Percentiles rank a stretch among this genome's conserved stretches.
These are phyloP conservation scores for Globisporangium megalacanthum DNA, from an alignment of 352 stramenopile species.

Conservation along the genomic window DNA sequence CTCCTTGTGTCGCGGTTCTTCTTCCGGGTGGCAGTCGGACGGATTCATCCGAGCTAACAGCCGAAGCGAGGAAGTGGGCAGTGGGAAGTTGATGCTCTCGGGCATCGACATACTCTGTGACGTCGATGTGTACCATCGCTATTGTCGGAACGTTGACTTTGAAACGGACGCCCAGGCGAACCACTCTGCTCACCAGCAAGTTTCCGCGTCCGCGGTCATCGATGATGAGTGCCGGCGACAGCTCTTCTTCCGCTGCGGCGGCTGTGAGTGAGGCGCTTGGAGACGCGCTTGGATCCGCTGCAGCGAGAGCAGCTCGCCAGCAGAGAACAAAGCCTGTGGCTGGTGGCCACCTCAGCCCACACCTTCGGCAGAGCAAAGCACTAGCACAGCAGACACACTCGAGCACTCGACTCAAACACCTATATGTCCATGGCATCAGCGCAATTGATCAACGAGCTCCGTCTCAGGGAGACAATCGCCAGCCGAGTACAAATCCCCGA, in stretches of 20 bases:
- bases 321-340: neutral
- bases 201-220: neutral
- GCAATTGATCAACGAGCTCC: neutral
- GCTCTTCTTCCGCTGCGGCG: constrained; percentile 16
- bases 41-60: neutral
- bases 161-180: neutral
- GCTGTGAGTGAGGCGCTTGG: constrained; percentile 40
- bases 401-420: neutral
- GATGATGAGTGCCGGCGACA: neutral
- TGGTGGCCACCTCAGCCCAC: neutral
- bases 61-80: too few relatives aligned
- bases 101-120: too few relatives aligned
- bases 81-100: too few relatives aligned
- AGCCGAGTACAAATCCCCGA: neutral
- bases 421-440: neutral
- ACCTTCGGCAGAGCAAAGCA: neutral
- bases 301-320: neutral
- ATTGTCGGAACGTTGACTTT: too few relatives aligned
- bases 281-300: constrained; percentile 6
- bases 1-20: neutral
- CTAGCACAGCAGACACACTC: neutral
- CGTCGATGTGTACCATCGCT: too few relatives aligned
- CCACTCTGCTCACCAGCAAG: too few relatives aligned
- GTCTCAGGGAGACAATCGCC: neutral
- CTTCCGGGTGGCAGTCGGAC: neutral